These are phyloP conservation scores for Andrographis paniculata DNA, from an alignment of 305 asterid genomes.

Conservation along the genomic window DNA sequence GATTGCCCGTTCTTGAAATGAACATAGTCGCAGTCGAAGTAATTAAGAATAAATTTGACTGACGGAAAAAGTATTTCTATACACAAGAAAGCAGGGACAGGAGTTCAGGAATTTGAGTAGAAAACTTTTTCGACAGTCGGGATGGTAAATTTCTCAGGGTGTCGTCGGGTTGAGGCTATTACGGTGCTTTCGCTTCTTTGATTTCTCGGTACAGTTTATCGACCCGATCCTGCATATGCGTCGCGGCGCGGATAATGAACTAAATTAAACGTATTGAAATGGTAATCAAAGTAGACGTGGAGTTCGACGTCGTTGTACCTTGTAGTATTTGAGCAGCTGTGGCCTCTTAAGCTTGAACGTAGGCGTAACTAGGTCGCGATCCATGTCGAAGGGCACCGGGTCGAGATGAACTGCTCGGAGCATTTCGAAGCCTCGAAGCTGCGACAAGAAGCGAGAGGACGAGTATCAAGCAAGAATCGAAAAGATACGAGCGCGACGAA, in stretches of 20 bases:
- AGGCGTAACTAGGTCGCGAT: constrained; percentile 72
- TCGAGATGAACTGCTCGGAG: constrained; percentile 64
- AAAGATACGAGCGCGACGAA: not conserved
- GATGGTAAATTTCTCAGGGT: not conserved
- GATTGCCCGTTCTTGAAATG: too few species aligned
- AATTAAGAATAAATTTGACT: too few species aligned
- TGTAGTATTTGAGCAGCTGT: constrained; percentile 59
- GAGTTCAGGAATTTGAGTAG: not conserved
- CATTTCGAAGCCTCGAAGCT: constrained; percentile 92
- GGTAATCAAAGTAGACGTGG: not conserved
- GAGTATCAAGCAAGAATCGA: not conserved
- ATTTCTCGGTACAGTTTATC: constrained; percentile 68
- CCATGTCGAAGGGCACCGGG: constrained; percentile 67
- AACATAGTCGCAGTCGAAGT: too few species aligned
- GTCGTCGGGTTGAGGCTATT: constrained; percentile 1
- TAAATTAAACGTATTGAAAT: not conserved
- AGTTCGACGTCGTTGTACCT: constrained; percentile 32
- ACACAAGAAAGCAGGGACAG: too few species aligned
- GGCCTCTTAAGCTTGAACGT: constrained; percentile 92
- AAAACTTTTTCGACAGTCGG: not conserved
- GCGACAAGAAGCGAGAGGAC: constrained; percentile 3
- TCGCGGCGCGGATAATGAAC: too few species aligned
- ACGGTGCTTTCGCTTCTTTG: constrained; percentile 34
- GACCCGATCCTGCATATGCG: constrained; percentile 56
- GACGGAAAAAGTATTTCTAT: too few species aligned